Evolutionary conservation across 805 yeast species (phyloP).

Genomic region (Starmerella potacharoeniae): DNA sequence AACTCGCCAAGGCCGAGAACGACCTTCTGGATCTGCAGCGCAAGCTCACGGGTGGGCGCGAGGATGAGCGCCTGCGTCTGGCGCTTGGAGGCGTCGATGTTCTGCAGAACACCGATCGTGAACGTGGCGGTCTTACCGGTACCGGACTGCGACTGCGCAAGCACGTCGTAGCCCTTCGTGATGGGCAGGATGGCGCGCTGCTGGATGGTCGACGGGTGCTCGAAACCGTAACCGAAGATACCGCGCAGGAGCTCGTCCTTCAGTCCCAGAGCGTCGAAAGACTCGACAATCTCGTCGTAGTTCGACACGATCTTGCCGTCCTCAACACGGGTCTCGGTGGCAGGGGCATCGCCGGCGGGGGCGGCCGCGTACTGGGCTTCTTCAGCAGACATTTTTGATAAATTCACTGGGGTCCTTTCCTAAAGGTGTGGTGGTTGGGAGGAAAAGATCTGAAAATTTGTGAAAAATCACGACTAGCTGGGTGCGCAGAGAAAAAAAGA

Average conservation of each 20-base stretch:
- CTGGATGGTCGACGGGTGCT: constrained; percentile 94
- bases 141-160: constrained; percentile 85
- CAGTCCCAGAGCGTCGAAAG: constrained; percentile 65
- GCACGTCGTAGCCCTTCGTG: constrained; percentile 84
- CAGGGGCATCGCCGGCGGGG: constrained; percentile 1
- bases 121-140: constrained; percentile 88
- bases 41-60: constrained; percentile 97
- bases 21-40: constrained; percentile 90
- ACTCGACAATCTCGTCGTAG: constrained; percentile 79
- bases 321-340: constrained; percentile 10
- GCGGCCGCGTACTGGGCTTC: constrained; percentile 10
- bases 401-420: not conserved
- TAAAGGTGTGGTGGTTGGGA: not conserved
- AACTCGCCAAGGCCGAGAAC: constrained; percentile 80
- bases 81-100: constrained; percentile 56
- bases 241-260: constrained; percentile 65
- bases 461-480: constrained; percentile 1
- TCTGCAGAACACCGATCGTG: constrained; percentile 51
- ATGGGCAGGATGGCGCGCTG: constrained; percentile 94
- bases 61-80: constrained; percentile 86
- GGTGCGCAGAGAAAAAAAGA: not conserved
- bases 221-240: constrained; percentile 69
- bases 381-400: constrained; percentile 16
- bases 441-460: constrained; percentile 11
- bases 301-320: constrained; percentile 72